These are phyloP conservation scores for Phaeophleospora eucalypticola DNA, from an alignment of 2,329 filamentous ascomycete species.

Conservation along the genomic window DNA sequence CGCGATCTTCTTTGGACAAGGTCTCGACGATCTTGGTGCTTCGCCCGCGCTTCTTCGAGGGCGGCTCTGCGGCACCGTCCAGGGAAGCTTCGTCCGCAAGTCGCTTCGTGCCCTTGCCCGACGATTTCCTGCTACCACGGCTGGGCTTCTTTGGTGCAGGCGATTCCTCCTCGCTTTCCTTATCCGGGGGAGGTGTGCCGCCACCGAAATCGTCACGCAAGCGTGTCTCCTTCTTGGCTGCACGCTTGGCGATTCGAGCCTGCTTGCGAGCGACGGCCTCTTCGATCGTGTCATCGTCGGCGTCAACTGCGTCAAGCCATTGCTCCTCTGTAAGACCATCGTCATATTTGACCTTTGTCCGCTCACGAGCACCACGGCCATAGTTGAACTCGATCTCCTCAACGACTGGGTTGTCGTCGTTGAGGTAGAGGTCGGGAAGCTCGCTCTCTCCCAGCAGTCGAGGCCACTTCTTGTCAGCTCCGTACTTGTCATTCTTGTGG, in stretches of 20 bases:
- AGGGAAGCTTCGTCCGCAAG: slow-evolving; percentile 69
- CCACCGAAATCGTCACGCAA: slow-evolving; percentile 46
- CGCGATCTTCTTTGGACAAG: slow-evolving; percentile 65
- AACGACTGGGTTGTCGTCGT: slow-evolving; percentile 73
- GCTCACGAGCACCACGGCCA: slow-evolving; percentile 89
- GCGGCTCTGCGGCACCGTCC: slow-evolving; percentile 68
- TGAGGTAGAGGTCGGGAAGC: slow-evolving; percentile 88
- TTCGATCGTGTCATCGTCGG: slow-evolving; percentile 90
- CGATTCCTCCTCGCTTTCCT: slow-evolving; percentile 74
- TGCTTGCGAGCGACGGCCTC: slow-evolving; percentile 88
- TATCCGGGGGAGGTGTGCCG: slow-evolving; percentile 74
- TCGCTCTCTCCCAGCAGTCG: slow-evolving; percentile 85
- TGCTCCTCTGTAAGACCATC: slow-evolving; percentile 98
- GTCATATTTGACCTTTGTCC: slow-evolving; percentile 91
- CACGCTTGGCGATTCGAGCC: slow-evolving; percentile 75
- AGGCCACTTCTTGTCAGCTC: slow-evolving; percentile 63
- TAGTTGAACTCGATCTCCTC: slow-evolving; percentile 74
- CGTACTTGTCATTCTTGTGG: slow-evolving; percentile 63
- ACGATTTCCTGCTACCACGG: slow-evolving; percentile 58
- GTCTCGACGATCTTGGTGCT: slow-evolving; percentile 64
- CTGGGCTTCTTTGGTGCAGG: slow-evolving; percentile 68
- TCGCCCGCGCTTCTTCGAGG: slow-evolving; percentile 73
- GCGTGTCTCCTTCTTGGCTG: slow-evolving; percentile 68
- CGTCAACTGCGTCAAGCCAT: slow-evolving; percentile 96
- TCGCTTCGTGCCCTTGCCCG: slow-evolving; percentile 68